A percentile compares a stretch with the other conserved stretches of the same genome.
Conservation (phyloP, 768 basidiomycete genomes). For the Kwoniella botswanensis region DNA sequence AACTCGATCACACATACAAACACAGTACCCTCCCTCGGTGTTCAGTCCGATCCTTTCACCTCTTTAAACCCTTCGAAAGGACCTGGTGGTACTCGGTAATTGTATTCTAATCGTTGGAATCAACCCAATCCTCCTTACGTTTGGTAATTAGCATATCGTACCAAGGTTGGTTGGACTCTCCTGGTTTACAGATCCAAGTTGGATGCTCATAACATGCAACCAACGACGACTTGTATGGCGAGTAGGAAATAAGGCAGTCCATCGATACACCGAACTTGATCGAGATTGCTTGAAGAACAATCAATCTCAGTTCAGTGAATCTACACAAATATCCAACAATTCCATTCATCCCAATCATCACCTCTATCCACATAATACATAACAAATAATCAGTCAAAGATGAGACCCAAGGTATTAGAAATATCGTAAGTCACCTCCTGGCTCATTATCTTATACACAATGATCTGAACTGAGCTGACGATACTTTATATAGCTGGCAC, state of each 20-base stretch:
- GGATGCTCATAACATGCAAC: no score
- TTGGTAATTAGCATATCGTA: no score
- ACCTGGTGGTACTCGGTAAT: not conserved
- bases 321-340: no score
- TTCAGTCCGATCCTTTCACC: not conserved
- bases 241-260: no score
- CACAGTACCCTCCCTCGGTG: not conserved
- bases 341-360: no score
- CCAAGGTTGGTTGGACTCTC: no score
- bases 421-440: constrained; percentile 49
- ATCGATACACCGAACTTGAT: no score
- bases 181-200: no score
- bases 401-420: constrained; percentile 57
- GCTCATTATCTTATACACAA: not conserved
- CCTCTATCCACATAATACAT: no score
- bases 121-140: not conserved
- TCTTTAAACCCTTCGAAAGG: constrained; percentile 3
- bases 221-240: no score
- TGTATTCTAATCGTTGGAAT: not conserved
- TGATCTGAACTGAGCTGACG: not conserved
- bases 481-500: constrained; percentile 50
- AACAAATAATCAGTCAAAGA: constrained; percentile 12
- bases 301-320: no score
- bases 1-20: not conserved
- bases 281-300: no score